Percentiles rank a stretch among this genome's conserved stretches.
Evolutionary conservation across 139 green algal genomes (phyloP).

Genomic region (Chlorella sp.): DNA sequence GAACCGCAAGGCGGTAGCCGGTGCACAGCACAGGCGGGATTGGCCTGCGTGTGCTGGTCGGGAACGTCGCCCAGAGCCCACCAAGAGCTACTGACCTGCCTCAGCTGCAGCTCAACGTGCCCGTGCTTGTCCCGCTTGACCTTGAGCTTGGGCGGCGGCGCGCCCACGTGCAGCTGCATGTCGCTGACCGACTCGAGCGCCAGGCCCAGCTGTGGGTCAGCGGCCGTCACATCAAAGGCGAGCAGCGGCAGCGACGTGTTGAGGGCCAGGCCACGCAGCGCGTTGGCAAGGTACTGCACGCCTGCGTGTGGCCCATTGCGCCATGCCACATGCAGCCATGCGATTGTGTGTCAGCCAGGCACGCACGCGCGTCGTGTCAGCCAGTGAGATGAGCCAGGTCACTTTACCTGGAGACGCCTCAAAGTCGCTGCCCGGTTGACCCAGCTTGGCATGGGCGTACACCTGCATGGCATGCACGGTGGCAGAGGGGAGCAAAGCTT

Average conservation of each 20-base stretch:
- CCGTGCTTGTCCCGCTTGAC: constrained; percentile 14
- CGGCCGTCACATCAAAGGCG: constrained; percentile 21
- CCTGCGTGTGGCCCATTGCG: constrained; percentile 11
- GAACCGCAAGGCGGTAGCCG: too few species aligned
- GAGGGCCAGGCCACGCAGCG: constrained; percentile 10
- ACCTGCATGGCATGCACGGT: too few species aligned
- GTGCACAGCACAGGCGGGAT: too few species aligned
- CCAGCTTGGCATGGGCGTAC: constrained; percentile 18
- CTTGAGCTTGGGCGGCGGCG: constrained; percentile 16
- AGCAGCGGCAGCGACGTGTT: constrained; percentile 18
- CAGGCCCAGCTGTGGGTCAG: background rate
- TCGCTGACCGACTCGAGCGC: background rate
- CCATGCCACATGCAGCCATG: too few species aligned
- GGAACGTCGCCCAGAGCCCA: too few species aligned
- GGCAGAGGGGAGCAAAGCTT: too few species aligned
- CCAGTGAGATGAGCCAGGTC: too few species aligned
- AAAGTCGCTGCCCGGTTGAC: constrained; percentile 26
- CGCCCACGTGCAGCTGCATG: background rate
- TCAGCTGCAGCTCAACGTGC: constrained; percentile 19
- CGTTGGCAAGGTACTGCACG: constrained; percentile 25
- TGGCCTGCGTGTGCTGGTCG: too few species aligned
- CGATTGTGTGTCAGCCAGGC: too few species aligned
- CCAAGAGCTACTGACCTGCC: constrained; percentile 17
- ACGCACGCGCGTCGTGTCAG: too few species aligned
- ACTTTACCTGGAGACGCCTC: constrained; percentile 17